Evolutionary conservation across 2,329 filamentous ascomycete species (phyloP).

Genomic region (Trichoderma koningii): DNA sequence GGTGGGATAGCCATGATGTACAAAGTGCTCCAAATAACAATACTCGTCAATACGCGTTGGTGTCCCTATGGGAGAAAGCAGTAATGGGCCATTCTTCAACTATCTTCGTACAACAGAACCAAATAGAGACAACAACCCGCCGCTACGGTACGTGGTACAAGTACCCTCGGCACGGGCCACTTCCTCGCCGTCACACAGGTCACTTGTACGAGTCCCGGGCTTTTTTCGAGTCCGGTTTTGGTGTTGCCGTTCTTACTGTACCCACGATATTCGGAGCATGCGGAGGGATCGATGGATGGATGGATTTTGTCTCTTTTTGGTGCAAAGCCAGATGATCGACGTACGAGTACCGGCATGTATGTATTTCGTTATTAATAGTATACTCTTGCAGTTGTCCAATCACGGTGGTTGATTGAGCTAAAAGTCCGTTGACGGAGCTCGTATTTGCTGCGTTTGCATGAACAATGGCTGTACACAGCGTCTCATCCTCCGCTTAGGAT

Average conservation of each 20-base stretch:
- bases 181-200: background rate
- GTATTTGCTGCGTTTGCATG: conserved; percentile 19
- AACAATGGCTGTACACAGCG: conserved; percentile 14
- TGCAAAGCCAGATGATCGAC: background rate
- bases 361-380: too few species aligned
- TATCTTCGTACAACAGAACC: too few species aligned
- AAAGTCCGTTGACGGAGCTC: background rate
- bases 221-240: background rate
- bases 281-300: too few species aligned
- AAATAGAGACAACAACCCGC: background rate
- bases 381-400: background rate
- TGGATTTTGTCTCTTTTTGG: background rate
- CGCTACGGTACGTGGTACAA: conserved; percentile 5
- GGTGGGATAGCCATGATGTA: too few species aligned
- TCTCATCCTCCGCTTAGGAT: conserved; percentile 4
- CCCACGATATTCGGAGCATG: too few species aligned
- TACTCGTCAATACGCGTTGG: too few species aligned
- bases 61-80: too few species aligned
- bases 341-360: background rate
- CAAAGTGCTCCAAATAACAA: too few species aligned
- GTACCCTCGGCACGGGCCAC: conserved; percentile 9
- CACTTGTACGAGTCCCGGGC: background rate
- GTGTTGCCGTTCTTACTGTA: background rate
- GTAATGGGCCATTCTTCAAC: too few species aligned
- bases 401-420: background rate